These are phyloP conservation scores for Persicaria tinctoria DNA, from an alignment of 148 eudicot genomes.

Conservation along the genomic window DNA sequence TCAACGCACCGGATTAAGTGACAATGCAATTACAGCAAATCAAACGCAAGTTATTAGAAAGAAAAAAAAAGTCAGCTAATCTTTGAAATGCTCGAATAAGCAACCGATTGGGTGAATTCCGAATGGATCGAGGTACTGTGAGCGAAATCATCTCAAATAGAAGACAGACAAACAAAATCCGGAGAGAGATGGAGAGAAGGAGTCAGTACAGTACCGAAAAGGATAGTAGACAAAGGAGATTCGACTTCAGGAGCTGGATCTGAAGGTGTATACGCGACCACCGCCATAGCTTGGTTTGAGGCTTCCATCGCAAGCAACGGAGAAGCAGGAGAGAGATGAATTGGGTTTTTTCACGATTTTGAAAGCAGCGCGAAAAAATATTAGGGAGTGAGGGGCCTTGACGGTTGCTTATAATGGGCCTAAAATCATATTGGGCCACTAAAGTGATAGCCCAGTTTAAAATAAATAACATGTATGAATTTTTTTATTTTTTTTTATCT, in stretches of 20 bases:
- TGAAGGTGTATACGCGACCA: slow-evolving; percentile 27
- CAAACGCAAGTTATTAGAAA: not conserved
- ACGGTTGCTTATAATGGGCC: not conserved
- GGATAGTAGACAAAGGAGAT: slow-evolving; percentile 47
- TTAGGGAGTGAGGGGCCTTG: no score
- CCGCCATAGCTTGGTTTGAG: slow-evolving; percentile 27
- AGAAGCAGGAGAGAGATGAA: not conserved
- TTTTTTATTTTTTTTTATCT: no score
- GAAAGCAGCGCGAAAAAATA: not conserved
- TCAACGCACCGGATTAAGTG: not conserved
- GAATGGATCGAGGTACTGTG: not conserved
- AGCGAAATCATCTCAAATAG: slow-evolving; percentile 1
- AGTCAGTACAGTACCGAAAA: slow-evolving; percentile 40
- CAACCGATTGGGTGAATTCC: not conserved
- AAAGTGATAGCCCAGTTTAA: no score
- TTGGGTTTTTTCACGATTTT: not conserved
- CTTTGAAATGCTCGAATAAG: not conserved
- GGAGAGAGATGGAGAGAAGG: slow-evolving; percentile 12
- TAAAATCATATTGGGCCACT: not conserved
- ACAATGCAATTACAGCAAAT: not conserved
- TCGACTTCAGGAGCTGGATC: slow-evolving; percentile 28
- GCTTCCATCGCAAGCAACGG: slow-evolving; percentile 17
- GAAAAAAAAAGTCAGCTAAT: not conserved
- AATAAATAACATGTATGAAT: not conserved
- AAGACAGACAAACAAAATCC: not conserved